A percentile compares a stretch with the other conserved stretches of the same genome.
phyloP scores from a whole-genome alignment of 495 filamentous ascomycete genomes.

The Tirmania nivea region DNA sequence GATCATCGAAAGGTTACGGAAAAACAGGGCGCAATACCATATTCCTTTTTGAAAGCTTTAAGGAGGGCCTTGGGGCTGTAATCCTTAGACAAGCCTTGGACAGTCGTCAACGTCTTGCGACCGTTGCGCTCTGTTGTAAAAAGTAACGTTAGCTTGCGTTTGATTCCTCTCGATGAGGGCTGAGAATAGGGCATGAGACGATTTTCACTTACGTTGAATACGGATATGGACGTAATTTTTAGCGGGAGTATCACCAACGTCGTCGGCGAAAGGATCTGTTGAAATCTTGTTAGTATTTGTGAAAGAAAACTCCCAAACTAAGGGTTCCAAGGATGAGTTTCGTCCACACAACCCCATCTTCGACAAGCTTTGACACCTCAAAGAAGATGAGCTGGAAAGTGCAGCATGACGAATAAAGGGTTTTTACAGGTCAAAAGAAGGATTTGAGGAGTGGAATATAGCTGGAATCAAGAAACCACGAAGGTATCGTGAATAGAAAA shows the following conservation, averaged over 20 bases:
- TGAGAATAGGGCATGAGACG: slow-evolving; percentile 4
- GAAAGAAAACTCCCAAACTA: background rate
- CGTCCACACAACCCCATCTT: background rate
- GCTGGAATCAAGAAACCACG: no score
- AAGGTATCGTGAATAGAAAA: no score
- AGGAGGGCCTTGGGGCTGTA: slow-evolving; percentile 99
- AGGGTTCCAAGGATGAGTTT: slow-evolving; percentile 1
- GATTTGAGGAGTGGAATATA: no score
- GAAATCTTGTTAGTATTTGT: background rate
- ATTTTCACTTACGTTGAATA: slow-evolving; percentile 75
- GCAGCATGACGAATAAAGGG: slow-evolving; percentile 11
- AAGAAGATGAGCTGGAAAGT: slow-evolving; percentile 4
- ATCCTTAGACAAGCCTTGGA: slow-evolving; percentile 93
- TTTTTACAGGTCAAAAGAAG: background rate
- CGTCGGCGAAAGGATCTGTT: slow-evolving; percentile 99
- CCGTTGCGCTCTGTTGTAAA: slow-evolving; percentile 79
- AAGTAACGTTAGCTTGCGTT: slow-evolving; percentile 4
- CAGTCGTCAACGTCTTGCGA: slow-evolving; percentile 99
- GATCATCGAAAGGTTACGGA: background rate
- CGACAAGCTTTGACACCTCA: background rate
- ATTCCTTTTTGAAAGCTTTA: slow-evolving; percentile 99
- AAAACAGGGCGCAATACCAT: slow-evolving; percentile 36
- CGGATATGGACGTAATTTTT: slow-evolving; percentile 99
- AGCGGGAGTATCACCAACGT: slow-evolving; percentile 95
- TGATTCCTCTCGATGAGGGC: background rate